These are phyloP conservation scores for Penicillium atrosanguineum DNA, from an alignment of 495 filamentous ascomycete genomes.

Conservation along the genomic window DNA sequence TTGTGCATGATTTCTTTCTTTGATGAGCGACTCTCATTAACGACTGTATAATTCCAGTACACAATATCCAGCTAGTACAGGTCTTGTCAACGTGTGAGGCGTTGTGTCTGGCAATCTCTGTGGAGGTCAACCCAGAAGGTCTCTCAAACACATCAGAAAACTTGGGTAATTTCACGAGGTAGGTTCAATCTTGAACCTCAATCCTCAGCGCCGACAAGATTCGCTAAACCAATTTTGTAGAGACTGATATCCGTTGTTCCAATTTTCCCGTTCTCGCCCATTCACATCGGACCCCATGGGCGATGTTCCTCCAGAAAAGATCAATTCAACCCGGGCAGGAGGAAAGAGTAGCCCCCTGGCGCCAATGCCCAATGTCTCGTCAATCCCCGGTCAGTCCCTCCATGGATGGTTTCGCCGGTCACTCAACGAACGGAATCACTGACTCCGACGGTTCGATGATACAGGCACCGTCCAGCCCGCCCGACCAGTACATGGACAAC, in stretches of 20 bases:
- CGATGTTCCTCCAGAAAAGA: slow-evolving; percentile 30
- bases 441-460: slow-evolving; percentile 9
- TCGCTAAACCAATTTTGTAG: neutral
- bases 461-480: slow-evolving; percentile 19
- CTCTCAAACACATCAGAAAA: neutral
- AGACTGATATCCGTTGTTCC: neutral
- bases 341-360: slow-evolving; percentile 13
- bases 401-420: neutral
- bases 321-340: slow-evolving; percentile 21
- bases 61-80: neutral
- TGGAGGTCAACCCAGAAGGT: neutral
- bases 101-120: neutral
- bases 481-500: slow-evolving; percentile 22
- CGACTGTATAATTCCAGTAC: neutral
- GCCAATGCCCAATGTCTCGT: slow-evolving; percentile 14
- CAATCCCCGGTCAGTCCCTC: slow-evolving; percentile 26
- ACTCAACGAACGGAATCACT: slow-evolving; percentile 5
- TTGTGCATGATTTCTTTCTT: neutral
- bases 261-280: neutral
- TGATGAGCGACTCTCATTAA: neutral
- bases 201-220: neutral
- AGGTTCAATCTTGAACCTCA: neutral
- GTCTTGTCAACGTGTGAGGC: neutral
- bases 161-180: neutral
- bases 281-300: slow-evolving; percentile 30